A percentile compares a stretch with the other conserved stretches of the same genome.
phyloP scores from a whole-genome alignment of 2,329 filamentous ascomycete species.

The Cytospora leucostoma region DNA sequence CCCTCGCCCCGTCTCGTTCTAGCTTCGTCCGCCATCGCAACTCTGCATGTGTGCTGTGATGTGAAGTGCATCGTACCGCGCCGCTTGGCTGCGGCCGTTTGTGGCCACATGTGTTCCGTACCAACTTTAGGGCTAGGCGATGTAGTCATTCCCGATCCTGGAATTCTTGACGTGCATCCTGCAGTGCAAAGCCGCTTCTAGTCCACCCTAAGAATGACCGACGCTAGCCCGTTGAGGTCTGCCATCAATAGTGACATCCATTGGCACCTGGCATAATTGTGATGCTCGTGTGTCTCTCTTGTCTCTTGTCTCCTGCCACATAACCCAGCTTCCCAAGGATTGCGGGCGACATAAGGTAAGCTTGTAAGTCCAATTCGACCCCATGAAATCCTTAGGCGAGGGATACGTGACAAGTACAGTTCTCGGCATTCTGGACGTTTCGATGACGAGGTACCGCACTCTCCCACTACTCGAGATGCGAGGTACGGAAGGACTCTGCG shows the following conservation, averaged over 20 bases:
- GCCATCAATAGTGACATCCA: background rate
- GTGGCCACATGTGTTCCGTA: slow-evolving; percentile 4
- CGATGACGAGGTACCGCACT: background rate
- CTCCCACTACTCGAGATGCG: background rate
- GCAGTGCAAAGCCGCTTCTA: background rate
- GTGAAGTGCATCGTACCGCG: slow-evolving; percentile 23
- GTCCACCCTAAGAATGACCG: background rate
- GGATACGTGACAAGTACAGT: background rate
- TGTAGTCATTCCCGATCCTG: background rate
- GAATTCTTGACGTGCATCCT: background rate
- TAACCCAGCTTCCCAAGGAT: slow-evolving; percentile 18
- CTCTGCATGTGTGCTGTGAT: slow-evolving; percentile 16
- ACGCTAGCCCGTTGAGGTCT: slow-evolving; percentile 17
- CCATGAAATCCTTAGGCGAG: background rate
- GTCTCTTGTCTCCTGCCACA: slow-evolving; percentile 7
- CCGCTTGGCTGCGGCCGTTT: slow-evolving; percentile 18
- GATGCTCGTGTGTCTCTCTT: background rate
- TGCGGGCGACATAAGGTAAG: background rate
- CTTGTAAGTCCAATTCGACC: background rate
- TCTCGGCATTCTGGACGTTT: background rate
- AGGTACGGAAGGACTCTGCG: background rate
- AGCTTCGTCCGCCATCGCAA: slow-evolving; percentile 11
- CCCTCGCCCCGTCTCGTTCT: slow-evolving; percentile 16
- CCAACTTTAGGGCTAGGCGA: slow-evolving; percentile 11
- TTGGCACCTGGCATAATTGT: background rate